Evolutionary conservation across 768 basidiomycete genomes (phyloP).

Genomic region (Lentinula lateritia): DNA sequence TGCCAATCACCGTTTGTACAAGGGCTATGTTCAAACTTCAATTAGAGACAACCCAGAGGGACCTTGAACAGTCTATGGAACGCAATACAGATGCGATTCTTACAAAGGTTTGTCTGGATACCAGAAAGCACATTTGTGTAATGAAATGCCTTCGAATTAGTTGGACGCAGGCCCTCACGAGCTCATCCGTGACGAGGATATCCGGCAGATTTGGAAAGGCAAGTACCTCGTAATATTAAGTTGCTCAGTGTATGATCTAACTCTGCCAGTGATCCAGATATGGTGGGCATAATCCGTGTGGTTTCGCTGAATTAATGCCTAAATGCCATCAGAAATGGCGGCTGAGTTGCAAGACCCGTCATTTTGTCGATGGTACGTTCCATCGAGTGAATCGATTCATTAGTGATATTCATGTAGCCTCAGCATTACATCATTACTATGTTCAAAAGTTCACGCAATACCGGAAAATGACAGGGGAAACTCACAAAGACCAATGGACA

Average conservation of each 20-base stretch:
- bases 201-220: conserved; percentile 18
- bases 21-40: conserved; percentile 16
- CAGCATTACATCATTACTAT: conserved; percentile 15
- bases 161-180: conserved; percentile 19
- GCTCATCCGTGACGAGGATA: conserved; percentile 17
- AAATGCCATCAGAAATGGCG: conserved; percentile 13
- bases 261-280: conserved; percentile 9
- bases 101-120: conserved; percentile 5
- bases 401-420: not conserved
- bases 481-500: conserved; percentile 16
- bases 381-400: not conserved
- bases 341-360: conserved; percentile 17
- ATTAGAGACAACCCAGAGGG: conserved; percentile 10
- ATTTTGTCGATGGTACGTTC: conserved; percentile 18
- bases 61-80: conserved; percentile 13
- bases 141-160: not conserved
- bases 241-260: not conserved
- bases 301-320: not conserved
- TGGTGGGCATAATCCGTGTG: conserved; percentile 11
- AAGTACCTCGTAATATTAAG: not conserved
- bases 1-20: not conserved
- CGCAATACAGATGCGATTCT: conserved; percentile 12
- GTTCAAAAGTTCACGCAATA: conserved; percentile 10
- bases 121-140: too few species aligned
- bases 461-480: conserved; percentile 4